Base-by-base conservation (phyloP, 306 rosid species). In the Cucurbita pepo region DNA sequence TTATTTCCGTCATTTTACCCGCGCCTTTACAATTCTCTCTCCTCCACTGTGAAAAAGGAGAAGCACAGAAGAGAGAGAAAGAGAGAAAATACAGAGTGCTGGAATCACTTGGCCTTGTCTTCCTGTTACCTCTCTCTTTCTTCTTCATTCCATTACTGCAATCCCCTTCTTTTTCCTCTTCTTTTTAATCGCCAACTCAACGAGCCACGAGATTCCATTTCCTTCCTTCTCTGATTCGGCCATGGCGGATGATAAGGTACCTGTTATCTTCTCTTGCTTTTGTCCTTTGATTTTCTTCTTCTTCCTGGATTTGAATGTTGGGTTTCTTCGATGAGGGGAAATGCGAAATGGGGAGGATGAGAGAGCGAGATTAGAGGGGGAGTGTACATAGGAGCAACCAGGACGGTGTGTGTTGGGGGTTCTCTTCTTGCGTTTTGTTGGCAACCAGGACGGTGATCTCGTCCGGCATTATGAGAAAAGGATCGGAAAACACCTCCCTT, bases 191-290 rank as follows among this genome's bases (percentile, higher is more conserved):
- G 22, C 25, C 77, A 53, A 43, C 74, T 78, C 44, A 57, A 72
- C 19, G 22, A 40, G 7, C 58, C 7, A 13, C 56, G 3, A 13
- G 6, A 10, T 22, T 71, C 43, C 19, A 15, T 14, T 74, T 51
- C 51, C 75, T 25, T 67, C 62, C 37, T 15, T 43, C 75, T 30
- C 72, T n/a, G 14, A 38, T 47, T 57, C 64, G 12, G 54, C 66
- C 89, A 90, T 90, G 98, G 96, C 93, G 57, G 96, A 93, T 79
- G 94, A 86, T 77, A 93, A 88, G 97, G 98, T 93, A 85, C 81
- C 52, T 73, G 4, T 15, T 44, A 5, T 25, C 10, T 15, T 14
- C 59, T 13, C 25, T 16, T 15, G 38, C 38, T 64, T 8, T 21
- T 13, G 71, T 59, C 1, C 45, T 51, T n/a, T 21, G 3, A 12